Conservation (phyloP, 1,284 basidiomycete genomes). For the Neolentinus lepideus region DNA sequence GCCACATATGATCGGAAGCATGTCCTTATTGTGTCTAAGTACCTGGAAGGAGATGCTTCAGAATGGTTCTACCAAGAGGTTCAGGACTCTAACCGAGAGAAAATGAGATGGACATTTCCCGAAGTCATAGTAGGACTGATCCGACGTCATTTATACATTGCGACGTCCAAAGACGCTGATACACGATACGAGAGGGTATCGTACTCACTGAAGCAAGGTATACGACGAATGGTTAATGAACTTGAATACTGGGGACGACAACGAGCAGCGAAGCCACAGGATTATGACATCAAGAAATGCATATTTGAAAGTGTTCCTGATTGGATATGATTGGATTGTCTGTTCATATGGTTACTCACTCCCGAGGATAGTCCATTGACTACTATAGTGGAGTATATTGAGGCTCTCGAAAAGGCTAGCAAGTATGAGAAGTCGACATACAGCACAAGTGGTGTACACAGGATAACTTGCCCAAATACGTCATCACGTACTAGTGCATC, state of each 20-base stretch:
- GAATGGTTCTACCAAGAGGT: not conserved
- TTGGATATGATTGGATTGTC: not conserved
- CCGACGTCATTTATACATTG: not conserved
- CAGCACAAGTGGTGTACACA: not conserved
- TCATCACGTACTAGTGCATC: not conserved
- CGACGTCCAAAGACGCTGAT: not conserved
- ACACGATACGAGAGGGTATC: not conserved
- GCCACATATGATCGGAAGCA: not conserved
- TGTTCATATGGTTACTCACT: not conserved
- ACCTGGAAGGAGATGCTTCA: not conserved
- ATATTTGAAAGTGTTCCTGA: not conserved
- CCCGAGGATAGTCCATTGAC: not conserved
- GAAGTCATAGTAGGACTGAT: no score
- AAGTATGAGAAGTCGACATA: not conserved
- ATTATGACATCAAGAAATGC: not conserved
- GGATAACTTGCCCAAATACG: not conserved
- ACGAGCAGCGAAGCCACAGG: not conserved
- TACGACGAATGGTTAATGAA: not conserved
- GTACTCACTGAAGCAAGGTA: not conserved
- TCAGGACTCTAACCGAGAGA: not conserved
- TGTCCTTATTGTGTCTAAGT: not conserved
- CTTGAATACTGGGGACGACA: not conserved
- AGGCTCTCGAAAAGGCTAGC: not conserved
- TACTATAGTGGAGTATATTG: not conserved
- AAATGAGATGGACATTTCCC: no score